Percentiles rank a stretch among this genome's conserved stretches.
phyloP scores from a whole-genome alignment of 768 basidiomycete genomes.

The Gautieria morchelliformis region DNA sequence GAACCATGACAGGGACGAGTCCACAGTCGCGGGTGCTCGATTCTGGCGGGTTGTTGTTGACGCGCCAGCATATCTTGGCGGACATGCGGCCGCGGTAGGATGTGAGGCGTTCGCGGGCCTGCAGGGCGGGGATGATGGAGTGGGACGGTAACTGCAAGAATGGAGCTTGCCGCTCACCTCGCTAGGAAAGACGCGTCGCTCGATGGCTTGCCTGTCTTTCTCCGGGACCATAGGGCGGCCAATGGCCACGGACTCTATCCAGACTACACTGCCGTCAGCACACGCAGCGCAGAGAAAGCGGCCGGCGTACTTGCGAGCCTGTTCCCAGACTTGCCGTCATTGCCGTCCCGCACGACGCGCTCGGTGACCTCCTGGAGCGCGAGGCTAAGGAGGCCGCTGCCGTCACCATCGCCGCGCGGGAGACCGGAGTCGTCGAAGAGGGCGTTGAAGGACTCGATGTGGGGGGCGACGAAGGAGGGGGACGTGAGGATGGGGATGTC shows the following conservation, averaged over 20 bases:
- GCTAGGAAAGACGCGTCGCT: conserved; percentile 76
- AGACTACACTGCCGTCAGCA: conserved; percentile 43
- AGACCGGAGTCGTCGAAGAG: conserved; percentile 90
- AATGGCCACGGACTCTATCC: conserved; percentile 81
- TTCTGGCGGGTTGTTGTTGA: conserved; percentile 60
- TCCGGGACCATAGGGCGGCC: conserved; percentile 82
- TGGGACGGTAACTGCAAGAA: too few species aligned
- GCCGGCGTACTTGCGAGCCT: conserved; percentile 55
- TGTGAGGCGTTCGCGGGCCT: conserved; percentile 90
- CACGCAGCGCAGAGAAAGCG: conserved; percentile 7
- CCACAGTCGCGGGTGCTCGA: conserved; percentile 79
- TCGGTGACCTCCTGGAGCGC: conserved; percentile 76
- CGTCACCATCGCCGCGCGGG: conserved; percentile 63
- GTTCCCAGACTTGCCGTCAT: conserved; percentile 58
- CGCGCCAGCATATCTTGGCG: conserved; percentile 76
- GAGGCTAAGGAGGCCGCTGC: conserved; percentile 67
- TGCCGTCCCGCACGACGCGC: conserved; percentile 88
- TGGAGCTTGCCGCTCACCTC: conserved; percentile 52
- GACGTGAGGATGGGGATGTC: conserved; percentile 80
- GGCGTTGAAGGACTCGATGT: conserved; percentile 94
- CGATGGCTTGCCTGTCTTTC: conserved; percentile 61
- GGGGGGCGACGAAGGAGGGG: conserved; percentile 89
- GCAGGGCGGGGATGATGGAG: too few species aligned
- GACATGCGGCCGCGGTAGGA: conserved; percentile 91
- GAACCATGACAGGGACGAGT: conserved; percentile 91